phyloP scores from a whole-genome alignment of 768 basidiomycete genomes.

The Serendipita indica region DNA sequence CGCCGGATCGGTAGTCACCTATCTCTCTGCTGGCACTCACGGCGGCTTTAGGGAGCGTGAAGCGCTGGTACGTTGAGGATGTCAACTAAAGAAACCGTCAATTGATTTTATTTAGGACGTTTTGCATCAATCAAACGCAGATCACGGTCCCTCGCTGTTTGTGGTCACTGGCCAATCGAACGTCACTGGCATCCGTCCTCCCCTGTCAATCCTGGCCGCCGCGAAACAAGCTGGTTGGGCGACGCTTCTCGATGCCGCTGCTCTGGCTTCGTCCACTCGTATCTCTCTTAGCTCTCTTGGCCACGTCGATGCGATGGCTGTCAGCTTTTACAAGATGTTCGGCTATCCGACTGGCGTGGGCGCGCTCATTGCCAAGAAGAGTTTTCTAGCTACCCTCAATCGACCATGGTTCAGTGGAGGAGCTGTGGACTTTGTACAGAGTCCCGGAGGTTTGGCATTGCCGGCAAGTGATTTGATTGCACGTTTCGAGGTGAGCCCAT shows the following conservation, averaged over 20 bases:
- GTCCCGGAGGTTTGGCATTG: conserved; percentile 56
- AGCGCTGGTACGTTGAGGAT: conserved; percentile 40
- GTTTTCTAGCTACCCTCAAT: conserved; percentile 42
- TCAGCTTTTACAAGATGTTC: conserved; percentile 86
- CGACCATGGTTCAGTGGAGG: conserved; percentile 81
- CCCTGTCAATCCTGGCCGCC: conserved; percentile 46
- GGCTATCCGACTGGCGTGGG: conserved; percentile 78
- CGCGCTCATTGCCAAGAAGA: conserved; percentile 58
- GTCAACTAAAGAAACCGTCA: neutral
- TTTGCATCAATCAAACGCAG: conserved; percentile 10
- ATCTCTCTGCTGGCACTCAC: conserved; percentile 45
- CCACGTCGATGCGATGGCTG: conserved; percentile 58
- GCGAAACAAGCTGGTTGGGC: conserved; percentile 56
- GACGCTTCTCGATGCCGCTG: conserved; percentile 70
- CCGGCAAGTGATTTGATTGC: conserved; percentile 46
- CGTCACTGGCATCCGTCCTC: conserved; percentile 55
- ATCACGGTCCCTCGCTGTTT: conserved; percentile 43
- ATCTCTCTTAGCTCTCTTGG: conserved; percentile 44
- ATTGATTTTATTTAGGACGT: neutral
- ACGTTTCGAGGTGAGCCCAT: conserved; percentile 52
- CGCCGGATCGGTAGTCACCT: conserved; percentile 42
- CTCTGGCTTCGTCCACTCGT: conserved; percentile 55
- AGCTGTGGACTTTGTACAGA: conserved; percentile 69
- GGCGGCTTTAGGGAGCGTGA: conserved; percentile 47
- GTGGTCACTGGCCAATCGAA: conserved; percentile 73